Evolutionary conservation across 2,329 filamentous ascomycete species (phyloP).

Genomic region (Apiospora koreana): DNA sequence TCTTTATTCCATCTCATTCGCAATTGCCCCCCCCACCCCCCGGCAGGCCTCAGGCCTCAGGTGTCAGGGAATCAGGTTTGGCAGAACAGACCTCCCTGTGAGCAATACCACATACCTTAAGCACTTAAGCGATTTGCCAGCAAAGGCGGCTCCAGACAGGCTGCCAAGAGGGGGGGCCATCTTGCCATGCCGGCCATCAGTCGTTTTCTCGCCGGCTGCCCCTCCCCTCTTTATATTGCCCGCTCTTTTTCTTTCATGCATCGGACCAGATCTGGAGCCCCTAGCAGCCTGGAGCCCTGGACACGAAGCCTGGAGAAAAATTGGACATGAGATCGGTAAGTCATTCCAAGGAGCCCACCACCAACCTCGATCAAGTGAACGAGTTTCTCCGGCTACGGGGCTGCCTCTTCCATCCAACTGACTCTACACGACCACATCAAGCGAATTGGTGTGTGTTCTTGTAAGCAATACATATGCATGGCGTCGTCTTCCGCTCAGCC

Average conservation of each 20-base stretch:
- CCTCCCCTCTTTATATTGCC: constrained; percentile 3
- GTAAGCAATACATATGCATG: background rate
- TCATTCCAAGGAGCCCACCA: too few species aligned
- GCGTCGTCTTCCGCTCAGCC: background rate
- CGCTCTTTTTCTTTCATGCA: background rate
- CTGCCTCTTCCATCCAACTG: too few species aligned
- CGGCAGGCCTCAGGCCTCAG: background rate
- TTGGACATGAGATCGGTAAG: background rate
- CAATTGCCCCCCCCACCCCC: background rate
- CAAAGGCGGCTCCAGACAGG: background rate
- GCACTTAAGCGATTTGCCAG: background rate
- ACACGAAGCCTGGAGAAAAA: constrained; percentile 2
- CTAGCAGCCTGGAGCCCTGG: background rate
- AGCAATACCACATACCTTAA: background rate
- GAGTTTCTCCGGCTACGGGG: background rate
- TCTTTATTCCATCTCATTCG: background rate
- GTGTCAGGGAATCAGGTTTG: background rate
- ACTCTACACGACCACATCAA: too few species aligned
- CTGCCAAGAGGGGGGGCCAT: too few species aligned
- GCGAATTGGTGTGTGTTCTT: background rate
- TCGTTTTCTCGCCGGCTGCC: background rate
- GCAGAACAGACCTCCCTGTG: background rate
- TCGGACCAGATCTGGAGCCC: background rate
- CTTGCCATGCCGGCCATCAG: too few species aligned
- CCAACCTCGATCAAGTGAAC: background rate